A percentile compares a stretch with the other conserved stretches of the same genome.
phyloP scores from a whole-genome alignment of 305 asterid genomes.

The Fraxinus velutina region DNA sequence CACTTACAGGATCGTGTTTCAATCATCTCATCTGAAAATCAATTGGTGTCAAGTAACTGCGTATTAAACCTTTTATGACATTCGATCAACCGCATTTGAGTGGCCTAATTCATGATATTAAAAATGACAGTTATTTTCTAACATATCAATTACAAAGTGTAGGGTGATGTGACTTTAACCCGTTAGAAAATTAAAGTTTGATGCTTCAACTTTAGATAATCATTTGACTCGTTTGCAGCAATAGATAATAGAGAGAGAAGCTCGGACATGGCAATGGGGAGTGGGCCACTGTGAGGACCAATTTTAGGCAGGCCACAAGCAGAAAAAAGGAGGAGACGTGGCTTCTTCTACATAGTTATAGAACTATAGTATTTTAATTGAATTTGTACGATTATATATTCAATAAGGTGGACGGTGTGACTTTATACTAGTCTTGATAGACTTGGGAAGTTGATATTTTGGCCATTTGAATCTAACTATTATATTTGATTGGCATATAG shows the following conservation, averaged over 20 bases:
- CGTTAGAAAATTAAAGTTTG: neutral
- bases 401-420: neutral
- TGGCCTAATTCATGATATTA: neutral
- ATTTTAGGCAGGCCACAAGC: neutral
- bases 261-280: neutral
- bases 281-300: constrained; percentile 4
- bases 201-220: neutral
- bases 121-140: neutral
- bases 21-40: neutral
- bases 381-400: neutral
- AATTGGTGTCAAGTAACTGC: neutral
- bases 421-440: neutral
- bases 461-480: neutral
- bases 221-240: neutral
- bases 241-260: neutral
- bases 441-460: neutral
- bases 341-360: neutral
- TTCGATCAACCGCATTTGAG: neutral
- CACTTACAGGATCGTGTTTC: neutral
- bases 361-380: neutral
- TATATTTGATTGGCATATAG: neutral
- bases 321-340: constrained; percentile 1
- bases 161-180: neutral
- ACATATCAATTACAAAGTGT: neutral
- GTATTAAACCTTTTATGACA: neutral